Percentiles rank a stretch among this genome's conserved stretches.
Evolutionary conservation across 495 filamentous ascomycete species (phyloP).

Genomic region (Aspergillus bridgeri): DNA sequence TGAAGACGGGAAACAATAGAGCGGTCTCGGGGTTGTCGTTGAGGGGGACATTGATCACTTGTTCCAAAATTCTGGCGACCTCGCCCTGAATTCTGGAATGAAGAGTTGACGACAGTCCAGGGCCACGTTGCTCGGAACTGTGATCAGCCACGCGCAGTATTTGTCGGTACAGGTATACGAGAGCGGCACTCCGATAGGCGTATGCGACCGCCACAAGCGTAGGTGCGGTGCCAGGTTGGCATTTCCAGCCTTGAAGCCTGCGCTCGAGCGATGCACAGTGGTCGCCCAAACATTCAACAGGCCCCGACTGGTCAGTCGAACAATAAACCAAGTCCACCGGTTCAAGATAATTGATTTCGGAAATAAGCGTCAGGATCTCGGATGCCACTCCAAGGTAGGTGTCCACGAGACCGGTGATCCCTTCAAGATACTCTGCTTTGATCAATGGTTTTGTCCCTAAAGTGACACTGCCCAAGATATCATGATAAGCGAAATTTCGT

Average conservation of each 20-base stretch:
- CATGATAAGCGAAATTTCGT: conserved; percentile 3
- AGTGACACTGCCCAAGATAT: conserved; percentile 1
- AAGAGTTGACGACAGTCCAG: not conserved
- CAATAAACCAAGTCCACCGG: not conserved
- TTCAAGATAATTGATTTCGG: conserved; percentile 1
- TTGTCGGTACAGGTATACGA: not conserved
- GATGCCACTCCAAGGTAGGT: conserved; percentile 2
- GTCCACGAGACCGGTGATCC: not conserved
- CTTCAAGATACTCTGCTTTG: not conserved
- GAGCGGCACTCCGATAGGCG: not conserved
- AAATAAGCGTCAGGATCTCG: not conserved
- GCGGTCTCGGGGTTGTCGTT: not conserved
- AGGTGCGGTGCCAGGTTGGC: not conserved
- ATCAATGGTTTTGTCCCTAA: not conserved
- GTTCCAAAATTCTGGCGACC: not conserved
- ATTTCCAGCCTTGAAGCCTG: not conserved
- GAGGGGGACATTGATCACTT: not conserved
- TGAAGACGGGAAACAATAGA: not conserved
- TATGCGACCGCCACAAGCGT: not conserved
- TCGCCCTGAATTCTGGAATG: not conserved
- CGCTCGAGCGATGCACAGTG: not conserved
- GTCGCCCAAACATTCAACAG: no score
- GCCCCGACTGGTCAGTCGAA: not conserved
- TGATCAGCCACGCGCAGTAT: not conserved
- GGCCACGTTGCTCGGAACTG: not conserved